Percentiles rank a stretch among this genome's conserved stretches.
These are phyloP conservation scores for Pyronema omphalodes DNA, from an alignment of 495 filamentous ascomycete genomes.

Conservation along the genomic window DNA sequence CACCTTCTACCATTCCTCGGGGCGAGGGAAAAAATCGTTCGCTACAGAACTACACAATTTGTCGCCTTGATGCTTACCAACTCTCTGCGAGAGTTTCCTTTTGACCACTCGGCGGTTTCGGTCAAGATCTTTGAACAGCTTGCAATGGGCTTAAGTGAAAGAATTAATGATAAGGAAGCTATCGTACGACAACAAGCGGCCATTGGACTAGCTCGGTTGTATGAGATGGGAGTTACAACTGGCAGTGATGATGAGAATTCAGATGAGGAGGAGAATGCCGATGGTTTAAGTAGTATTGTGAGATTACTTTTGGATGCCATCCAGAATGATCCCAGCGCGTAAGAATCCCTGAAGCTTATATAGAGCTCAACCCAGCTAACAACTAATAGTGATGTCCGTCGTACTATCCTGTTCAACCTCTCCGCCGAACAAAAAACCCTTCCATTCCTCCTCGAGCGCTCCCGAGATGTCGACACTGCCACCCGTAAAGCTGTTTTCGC, in stretches of 20 bases:
- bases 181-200: slow-evolving; percentile 90
- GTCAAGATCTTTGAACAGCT: slow-evolving; percentile 73
- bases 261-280: slow-evolving; percentile 23
- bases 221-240: slow-evolving; percentile 52
- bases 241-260: slow-evolving; percentile 42
- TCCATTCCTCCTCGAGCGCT: slow-evolving; percentile 80
- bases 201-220: slow-evolving; percentile 61
- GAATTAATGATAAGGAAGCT: slow-evolving; percentile 81
- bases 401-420: slow-evolving; percentile 73
- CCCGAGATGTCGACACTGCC: slow-evolving; percentile 66
- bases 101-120: slow-evolving; percentile 26
- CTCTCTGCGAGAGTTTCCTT: slow-evolving; percentile 43
- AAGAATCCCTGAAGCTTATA: neutral
- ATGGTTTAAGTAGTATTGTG: slow-evolving; percentile 41
- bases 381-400: slow-evolving; percentile 47
- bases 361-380: slow-evolving; percentile 1
- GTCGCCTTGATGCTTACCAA: slow-evolving; percentile 70
- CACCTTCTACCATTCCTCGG: slow-evolving; percentile 56
- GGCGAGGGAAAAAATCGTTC: slow-evolving; percentile 78
- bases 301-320: slow-evolving; percentile 57
- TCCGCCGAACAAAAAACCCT: slow-evolving; percentile 73
- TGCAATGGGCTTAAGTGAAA: slow-evolving; percentile 53
- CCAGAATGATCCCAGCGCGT: slow-evolving; percentile 80
- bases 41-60: slow-evolving; percentile 78
- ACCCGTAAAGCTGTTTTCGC: slow-evolving; percentile 79